A percentile compares a stretch with the other conserved stretches of the same genome.
phyloP scores from a whole-genome alignment of 2,329 filamentous ascomycete species.

The Zalaria obscura region DNA sequence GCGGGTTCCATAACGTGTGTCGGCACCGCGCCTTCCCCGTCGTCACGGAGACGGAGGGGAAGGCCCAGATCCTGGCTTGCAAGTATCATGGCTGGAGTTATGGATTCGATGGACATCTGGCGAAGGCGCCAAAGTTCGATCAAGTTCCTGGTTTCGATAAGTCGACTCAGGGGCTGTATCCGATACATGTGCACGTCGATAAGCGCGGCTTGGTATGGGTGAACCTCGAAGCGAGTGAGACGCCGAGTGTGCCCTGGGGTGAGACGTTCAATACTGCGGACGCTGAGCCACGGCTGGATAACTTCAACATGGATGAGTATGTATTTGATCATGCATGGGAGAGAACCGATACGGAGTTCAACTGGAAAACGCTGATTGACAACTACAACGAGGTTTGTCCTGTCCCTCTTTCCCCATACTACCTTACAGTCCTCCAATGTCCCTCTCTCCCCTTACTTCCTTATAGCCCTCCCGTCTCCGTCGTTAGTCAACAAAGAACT shows the following conservation, averaged over 20 bases:
- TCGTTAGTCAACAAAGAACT: too few relatives aligned
- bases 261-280: slow-evolving; percentile 37
- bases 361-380: slow-evolving; percentile 46
- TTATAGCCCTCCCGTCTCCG: too few relatives aligned
- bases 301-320: slow-evolving; percentile 39
- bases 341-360: slow-evolving; percentile 36
- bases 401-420: too few relatives aligned
- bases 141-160: slow-evolving; percentile 42
- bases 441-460: too few relatives aligned
- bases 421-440: too few relatives aligned
- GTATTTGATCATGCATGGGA: slow-evolving; percentile 43
- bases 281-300: slow-evolving; percentile 25
- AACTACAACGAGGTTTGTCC: slow-evolving; percentile 37
- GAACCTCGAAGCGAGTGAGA: slow-evolving; percentile 35
- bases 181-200: slow-evolving; percentile 40
- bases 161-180: slow-evolving; percentile 40
- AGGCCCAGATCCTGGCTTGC: slow-evolving; percentile 40
- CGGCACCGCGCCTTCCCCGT: slow-evolving; percentile 47
- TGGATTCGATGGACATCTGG: slow-evolving; percentile 40
- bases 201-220: slow-evolving; percentile 43
- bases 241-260: slow-evolving; percentile 34
- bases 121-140: slow-evolving; percentile 47
- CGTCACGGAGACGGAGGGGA: slow-evolving; percentile 36
- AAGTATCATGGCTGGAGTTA: slow-evolving; percentile 52
- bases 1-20: slow-evolving; percentile 50